These are phyloP conservation scores for Aspergillus cejpii DNA, from an alignment of 2,329 filamentous ascomycete species.

Conservation along the genomic window DNA sequence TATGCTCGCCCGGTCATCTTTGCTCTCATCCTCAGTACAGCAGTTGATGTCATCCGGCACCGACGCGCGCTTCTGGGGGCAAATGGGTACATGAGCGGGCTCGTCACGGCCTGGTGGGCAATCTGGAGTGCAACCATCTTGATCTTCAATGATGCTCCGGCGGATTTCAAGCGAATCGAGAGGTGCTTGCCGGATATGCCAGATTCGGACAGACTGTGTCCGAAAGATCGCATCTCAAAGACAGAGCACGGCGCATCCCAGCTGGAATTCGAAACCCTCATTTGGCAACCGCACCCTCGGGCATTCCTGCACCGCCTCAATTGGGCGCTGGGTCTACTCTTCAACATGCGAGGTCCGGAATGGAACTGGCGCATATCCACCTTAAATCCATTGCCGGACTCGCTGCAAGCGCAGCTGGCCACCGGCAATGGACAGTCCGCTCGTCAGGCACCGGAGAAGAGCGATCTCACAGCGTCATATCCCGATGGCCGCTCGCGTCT, in stretches of 20 bases:
- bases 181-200: slow-evolving; percentile 14
- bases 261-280: slow-evolving; percentile 27
- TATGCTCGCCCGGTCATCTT: slow-evolving; percentile 44
- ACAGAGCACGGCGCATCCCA: neutral
- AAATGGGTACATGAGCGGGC: slow-evolving; percentile 50
- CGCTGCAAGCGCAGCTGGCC: slow-evolving; percentile 22
- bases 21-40: slow-evolving; percentile 38
- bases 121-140: slow-evolving; percentile 50
- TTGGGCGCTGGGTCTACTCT: slow-evolving; percentile 53
- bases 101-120: slow-evolving; percentile 49
- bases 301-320: slow-evolving; percentile 49
- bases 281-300: slow-evolving; percentile 51
- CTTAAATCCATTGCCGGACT: slow-evolving; percentile 34
- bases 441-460: neutral
- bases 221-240: neutral
- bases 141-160: slow-evolving; percentile 50
- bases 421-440: slow-evolving; percentile 1
- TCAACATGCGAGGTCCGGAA: slow-evolving; percentile 53
- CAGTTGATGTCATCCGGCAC: slow-evolving; percentile 40
- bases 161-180: slow-evolving; percentile 52
- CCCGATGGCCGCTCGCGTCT: slow-evolving; percentile 44
- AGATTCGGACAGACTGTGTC: neutral
- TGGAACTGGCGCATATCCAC: slow-evolving; percentile 54
- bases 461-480: slow-evolving; percentile 16
- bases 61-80: slow-evolving; percentile 47